These are phyloP conservation scores for Ceratocystiopsis sp. DNA, from an alignment of 2,329 filamentous ascomycete genomes.

Conservation along the genomic window DNA sequence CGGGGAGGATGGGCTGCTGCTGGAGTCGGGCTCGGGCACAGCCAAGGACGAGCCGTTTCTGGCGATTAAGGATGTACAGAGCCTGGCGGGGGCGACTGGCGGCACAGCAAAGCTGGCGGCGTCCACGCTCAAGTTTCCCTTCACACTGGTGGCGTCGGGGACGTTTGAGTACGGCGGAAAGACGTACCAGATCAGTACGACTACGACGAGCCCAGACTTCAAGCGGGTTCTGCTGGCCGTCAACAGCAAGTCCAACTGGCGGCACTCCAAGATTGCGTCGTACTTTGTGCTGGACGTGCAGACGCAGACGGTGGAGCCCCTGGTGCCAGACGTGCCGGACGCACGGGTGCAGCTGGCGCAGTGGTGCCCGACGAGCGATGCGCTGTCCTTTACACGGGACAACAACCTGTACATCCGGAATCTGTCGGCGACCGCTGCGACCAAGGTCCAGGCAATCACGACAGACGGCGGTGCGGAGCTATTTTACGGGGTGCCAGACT, in stretches of 20 bases:
- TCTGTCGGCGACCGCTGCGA: slow-evolving; percentile 18
- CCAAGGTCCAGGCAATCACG: slow-evolving; percentile 53
- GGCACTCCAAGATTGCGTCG: slow-evolving; percentile 68
- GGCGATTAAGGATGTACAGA: slow-evolving; percentile 71
- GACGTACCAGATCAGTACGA: slow-evolving; percentile 37
- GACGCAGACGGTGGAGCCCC: slow-evolving; percentile 56
- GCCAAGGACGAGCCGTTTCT: slow-evolving; percentile 52
- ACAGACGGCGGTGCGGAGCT: slow-evolving; percentile 72
- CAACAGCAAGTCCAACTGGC: slow-evolving; percentile 59
- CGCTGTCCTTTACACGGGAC: slow-evolving; percentile 72
- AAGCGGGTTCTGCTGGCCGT: slow-evolving; percentile 75
- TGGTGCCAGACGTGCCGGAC: slow-evolving; percentile 51
- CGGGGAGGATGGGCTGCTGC: slow-evolving; percentile 68
- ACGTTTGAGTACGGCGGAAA: slow-evolving; percentile 43
- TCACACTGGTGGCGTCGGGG: slow-evolving; percentile 56
- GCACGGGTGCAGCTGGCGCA: slow-evolving; percentile 64
- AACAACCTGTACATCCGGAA: slow-evolving; percentile 82
- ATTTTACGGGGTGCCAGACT: slow-evolving; percentile 94
- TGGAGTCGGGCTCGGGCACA: slow-evolving; percentile 44
- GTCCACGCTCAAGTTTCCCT: slow-evolving; percentile 26
- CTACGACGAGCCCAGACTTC: slow-evolving; percentile 66
- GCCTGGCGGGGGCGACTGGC: slow-evolving; percentile 8
- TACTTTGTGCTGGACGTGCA: slow-evolving; percentile 92
- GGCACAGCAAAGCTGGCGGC: slow-evolving; percentile 20
- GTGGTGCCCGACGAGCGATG: slow-evolving; percentile 79